phyloP scores from a whole-genome alignment of 768 basidiomycete species.

The Podaxis sp. region DNA sequence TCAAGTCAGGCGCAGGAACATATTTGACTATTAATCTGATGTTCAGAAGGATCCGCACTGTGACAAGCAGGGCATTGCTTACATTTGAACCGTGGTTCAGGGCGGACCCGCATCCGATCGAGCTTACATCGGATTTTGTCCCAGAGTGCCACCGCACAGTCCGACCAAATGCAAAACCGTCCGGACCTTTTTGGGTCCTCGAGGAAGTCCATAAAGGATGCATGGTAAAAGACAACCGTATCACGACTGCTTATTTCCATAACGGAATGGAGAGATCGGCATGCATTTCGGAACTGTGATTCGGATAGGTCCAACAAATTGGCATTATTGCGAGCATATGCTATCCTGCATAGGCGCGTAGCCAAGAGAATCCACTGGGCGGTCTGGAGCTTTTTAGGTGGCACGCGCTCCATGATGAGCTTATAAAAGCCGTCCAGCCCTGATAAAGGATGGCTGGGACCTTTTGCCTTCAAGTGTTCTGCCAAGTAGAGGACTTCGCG shows the following conservation, averaged over 20 bases:
- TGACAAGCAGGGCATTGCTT: neutral
- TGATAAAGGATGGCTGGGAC: neutral
- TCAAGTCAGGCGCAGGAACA: neutral
- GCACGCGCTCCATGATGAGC: neutral
- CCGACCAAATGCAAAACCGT: neutral
- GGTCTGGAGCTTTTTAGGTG: neutral
- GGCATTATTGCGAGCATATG: neutral
- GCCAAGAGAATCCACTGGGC: neutral
- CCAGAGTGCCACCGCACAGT: neutral
- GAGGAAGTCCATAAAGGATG: slow-evolving; percentile 6
- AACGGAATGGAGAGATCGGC: neutral
- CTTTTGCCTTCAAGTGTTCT: neutral
- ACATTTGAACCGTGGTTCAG: neutral
- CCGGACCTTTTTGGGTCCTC: neutral
- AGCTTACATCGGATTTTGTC: neutral
- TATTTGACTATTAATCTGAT: neutral
- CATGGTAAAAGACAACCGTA: neutral
- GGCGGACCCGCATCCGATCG: neutral
- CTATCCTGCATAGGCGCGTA: neutral
- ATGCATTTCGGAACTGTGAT: neutral
- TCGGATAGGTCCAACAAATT: neutral
- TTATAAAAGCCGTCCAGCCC: neutral
- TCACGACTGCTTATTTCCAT: too few relatives aligned
- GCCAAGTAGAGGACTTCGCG: neutral
- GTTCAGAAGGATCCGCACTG: neutral